Percentiles rank a stretch among this genome's conserved stretches.
Conservation (phyloP, 441 rosid species). For the Corymbia citriodora region DNA sequence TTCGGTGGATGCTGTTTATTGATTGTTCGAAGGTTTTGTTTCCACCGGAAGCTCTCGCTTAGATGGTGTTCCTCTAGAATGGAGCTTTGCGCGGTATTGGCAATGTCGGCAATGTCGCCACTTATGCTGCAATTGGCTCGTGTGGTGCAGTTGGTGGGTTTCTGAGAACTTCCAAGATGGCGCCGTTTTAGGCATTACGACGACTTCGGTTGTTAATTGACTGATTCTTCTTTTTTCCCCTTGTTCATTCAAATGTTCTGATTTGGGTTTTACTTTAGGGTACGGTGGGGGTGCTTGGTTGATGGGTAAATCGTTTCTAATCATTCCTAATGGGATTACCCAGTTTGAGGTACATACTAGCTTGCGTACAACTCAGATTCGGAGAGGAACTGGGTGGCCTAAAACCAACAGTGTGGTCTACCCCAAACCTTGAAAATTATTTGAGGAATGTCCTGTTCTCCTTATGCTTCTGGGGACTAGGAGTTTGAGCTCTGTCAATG, state of each 20-base stretch:
- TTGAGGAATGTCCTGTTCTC: not conserved
- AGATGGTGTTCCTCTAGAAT: not conserved
- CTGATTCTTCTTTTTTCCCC: not conserved
- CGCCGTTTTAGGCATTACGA: not conserved
- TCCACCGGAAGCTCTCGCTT: not conserved
- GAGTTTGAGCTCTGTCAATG: not conserved
- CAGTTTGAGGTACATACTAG: not conserved
- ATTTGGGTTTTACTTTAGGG: not conserved
- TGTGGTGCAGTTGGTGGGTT: not conserved
- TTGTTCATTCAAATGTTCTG: not conserved
- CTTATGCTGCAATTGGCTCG: not conserved
- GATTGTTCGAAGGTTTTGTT: not conserved
- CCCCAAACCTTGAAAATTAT: not conserved
- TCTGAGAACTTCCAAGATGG: not conserved
- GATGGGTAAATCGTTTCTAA: not conserved
- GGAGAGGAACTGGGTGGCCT: not conserved
- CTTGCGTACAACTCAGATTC: not conserved
- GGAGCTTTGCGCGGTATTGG: not conserved
- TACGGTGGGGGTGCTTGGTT: not conserved
- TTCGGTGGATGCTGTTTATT: not conserved
- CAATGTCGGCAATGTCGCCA: not conserved
- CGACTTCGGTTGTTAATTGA: not conserved
- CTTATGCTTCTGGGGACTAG: not conserved
- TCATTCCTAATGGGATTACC: not conserved
- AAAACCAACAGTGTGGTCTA: not conserved